Evolutionary conservation across 441 rosid genomes (phyloP), one percentile per base, ranked within the genome.

Genomic region (Croton setiger): DNA sequence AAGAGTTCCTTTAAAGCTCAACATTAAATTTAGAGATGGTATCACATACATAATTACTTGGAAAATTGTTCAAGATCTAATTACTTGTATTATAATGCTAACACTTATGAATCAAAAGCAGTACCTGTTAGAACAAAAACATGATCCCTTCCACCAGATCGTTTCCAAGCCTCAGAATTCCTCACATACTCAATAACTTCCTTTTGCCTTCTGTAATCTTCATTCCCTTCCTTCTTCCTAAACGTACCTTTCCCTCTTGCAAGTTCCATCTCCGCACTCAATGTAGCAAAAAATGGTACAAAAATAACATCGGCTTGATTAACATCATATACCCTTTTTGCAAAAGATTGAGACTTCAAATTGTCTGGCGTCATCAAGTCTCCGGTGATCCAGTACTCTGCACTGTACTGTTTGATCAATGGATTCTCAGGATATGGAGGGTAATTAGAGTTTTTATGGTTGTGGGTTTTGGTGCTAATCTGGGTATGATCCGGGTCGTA

Each of bases 181-280:
- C 56, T 91, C 3, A 91, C 78, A 57, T 85, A 67, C 56, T 89
- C 84, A 62, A 91, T 45, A 35, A 81, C 95, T 64, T 86, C 72
- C 70, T 78, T 91, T 83, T 91, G 97, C 78, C 98, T 78, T 58
- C 33, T 67, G 58, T 88, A 91, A 76, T 91, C 97, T 60, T 81
- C 89, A 66, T 91, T 93, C 33, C 90, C 87, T 21, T 75, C 72
- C 71, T 88, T 89, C 81, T 76, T 88, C 82, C 86, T 82, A 45
- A 93, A 93, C 27, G 75, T 79, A 4, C 85, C 91, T 69, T 77
- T 85, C 15, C 89, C 95, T 63, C 70, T 83, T 23, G 75, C 96
- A 41, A 93, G 82, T 81, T 93, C 90, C 93, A 89, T 88, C 73
- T 93, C 95, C 20, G 96, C 91, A 61, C 98, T 93, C 37, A 93